Base-by-base conservation (phyloP, 2,329 filamentous ascomycete species). In the Fusarium sp. region DNA sequence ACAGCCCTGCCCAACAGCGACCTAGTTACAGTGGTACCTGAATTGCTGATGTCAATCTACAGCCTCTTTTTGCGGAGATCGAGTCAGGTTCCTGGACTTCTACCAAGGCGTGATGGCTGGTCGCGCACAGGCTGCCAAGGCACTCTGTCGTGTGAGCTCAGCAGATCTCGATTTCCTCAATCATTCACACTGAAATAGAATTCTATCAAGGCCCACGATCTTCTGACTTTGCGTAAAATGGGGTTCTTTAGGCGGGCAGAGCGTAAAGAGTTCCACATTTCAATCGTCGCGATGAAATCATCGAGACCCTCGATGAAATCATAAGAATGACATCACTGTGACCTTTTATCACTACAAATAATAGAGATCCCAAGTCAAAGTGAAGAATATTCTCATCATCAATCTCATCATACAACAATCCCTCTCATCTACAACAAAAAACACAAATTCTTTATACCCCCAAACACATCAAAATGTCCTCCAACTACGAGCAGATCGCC, bases 401-500 rank as follows among this genome's bases (percentile, higher is more conserved):
- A 38, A 38, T 38, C 32, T 11, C 32, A n/a, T n/a, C 18, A 38
- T 47, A 45, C 24, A 58, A 18, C 41, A 44, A 20, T 47, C 16
- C 18, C 24, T 30, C 41, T 27, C 46, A 47, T 40, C 15, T 29
- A 18, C 25, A 41, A 2, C 9, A 62, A 47, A 47, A 55, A 18
- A 11, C 30, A 10, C 24, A 40, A 16, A 5, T 15, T 24, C 20
- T 18, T 6, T 29, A 12, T 25, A 49, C 18, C 44, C 44, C 30
- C 22, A 56, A 22, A 22, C 51, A 34, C 8, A 10, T 18, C 58
- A 59, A 40, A 44, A 79, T 78, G 77, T 46, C 75, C 25, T 46
- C 75, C 30, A 78, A 82, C 62, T 80, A 83, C 59, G 79, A 81
- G 65, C 73, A 82, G 56, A 82, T 86, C 58, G 80, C 84, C 59